Evolutionary conservation across 2,329 filamentous ascomycete genomes (phyloP).

Genomic region (Fusarium sp.): DNA sequence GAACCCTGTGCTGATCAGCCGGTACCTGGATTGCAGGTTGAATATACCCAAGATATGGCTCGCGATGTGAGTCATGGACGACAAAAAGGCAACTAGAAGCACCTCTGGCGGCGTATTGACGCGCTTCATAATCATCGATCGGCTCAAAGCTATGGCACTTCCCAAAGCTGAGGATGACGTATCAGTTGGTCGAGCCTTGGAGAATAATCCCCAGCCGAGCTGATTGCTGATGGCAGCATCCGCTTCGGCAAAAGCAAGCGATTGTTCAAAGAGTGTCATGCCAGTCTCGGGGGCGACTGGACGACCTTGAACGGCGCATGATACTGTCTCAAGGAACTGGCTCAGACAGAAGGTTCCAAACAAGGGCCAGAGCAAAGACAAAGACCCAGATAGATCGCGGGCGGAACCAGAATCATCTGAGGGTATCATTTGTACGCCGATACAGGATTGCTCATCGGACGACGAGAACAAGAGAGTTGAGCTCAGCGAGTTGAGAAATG

Average conservation of each 20-base stretch:
- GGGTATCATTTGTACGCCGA: conserved; percentile 80
- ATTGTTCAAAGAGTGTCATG: conserved; percentile 97
- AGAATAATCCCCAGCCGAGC: conserved; percentile 79
- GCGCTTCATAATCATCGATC: conserved; percentile 80
- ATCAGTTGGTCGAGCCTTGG: conserved; percentile 60
- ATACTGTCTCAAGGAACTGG: conserved; percentile 90
- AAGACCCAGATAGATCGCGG: conserved; percentile 79
- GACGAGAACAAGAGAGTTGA: conserved; percentile 82
- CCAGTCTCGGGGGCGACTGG: conserved; percentile 87
- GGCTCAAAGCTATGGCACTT: conserved; percentile 65
- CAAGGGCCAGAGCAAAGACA: conserved; percentile 82
- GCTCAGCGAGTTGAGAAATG: conserved; percentile 80
- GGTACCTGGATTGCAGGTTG: conserved; percentile 82
- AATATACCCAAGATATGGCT: conserved; percentile 88
- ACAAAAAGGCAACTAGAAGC: conserved; percentile 88
- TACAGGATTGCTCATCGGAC: conserved; percentile 81
- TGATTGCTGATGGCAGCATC: conserved; percentile 89
- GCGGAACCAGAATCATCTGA: conserved; percentile 64
- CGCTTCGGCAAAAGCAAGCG: conserved; percentile 94
- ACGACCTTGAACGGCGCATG: conserved; percentile 89
- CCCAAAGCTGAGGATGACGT: conserved; percentile 41
- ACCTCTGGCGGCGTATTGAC: conserved; percentile 94
- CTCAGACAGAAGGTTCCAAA: conserved; percentile 81
- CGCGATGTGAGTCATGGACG: conserved; percentile 87
- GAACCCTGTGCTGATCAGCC: conserved; percentile 89